phyloP scores from a whole-genome alignment of 2,329 filamentous ascomycete species.

The Cercospora sp. region DNA sequence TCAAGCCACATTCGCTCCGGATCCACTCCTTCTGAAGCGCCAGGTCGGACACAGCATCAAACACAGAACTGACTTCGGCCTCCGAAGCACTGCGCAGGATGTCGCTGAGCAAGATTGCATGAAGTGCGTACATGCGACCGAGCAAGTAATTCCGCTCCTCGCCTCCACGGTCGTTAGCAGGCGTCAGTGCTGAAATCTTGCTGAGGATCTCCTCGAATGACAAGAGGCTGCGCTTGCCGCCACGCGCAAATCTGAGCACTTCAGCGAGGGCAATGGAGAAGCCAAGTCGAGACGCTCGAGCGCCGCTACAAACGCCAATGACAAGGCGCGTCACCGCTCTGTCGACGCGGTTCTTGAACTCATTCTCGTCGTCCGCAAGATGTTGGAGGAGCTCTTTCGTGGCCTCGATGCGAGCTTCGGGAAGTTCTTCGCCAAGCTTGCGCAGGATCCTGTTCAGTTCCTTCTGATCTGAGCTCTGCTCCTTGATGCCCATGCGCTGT shows the following conservation, averaged over 20 bases:
- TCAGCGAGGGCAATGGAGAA: slow-evolving; percentile 89
- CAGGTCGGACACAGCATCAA: slow-evolving; percentile 72
- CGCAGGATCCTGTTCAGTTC: slow-evolving; percentile 50
- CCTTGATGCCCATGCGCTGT: slow-evolving; percentile 31
- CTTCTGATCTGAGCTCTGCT: slow-evolving; percentile 44
- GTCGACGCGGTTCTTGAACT: slow-evolving; percentile 43
- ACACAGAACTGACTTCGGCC: slow-evolving; percentile 63
- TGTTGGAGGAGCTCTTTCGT: slow-evolving; percentile 48
- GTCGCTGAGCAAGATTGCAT: slow-evolving; percentile 79
- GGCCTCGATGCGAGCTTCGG: slow-evolving; percentile 47
- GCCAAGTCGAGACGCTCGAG: slow-evolving; percentile 83
- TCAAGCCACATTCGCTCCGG: slow-evolving; percentile 80
- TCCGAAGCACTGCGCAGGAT: slow-evolving; percentile 61
- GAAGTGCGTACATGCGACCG: slow-evolving; percentile 82
- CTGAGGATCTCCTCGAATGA: slow-evolving; percentile 46
- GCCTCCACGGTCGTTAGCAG: slow-evolving; percentile 54
- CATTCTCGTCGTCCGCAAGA: slow-evolving; percentile 43
- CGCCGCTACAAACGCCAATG: slow-evolving; percentile 82
- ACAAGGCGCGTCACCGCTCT: slow-evolving; percentile 60
- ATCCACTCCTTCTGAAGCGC: slow-evolving; percentile 85
- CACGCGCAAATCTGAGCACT: slow-evolving; percentile 65
- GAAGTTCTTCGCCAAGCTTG: slow-evolving; percentile 50
- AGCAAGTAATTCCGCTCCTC: slow-evolving; percentile 85
- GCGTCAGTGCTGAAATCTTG: slow-evolving; percentile 55
- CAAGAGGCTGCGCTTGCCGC: slow-evolving; percentile 14